A percentile compares a stretch with the other conserved stretches of the same genome.
phyloP scores from a whole-genome alignment of 306 rosid genomes.

The Lotus japonicus region DNA sequence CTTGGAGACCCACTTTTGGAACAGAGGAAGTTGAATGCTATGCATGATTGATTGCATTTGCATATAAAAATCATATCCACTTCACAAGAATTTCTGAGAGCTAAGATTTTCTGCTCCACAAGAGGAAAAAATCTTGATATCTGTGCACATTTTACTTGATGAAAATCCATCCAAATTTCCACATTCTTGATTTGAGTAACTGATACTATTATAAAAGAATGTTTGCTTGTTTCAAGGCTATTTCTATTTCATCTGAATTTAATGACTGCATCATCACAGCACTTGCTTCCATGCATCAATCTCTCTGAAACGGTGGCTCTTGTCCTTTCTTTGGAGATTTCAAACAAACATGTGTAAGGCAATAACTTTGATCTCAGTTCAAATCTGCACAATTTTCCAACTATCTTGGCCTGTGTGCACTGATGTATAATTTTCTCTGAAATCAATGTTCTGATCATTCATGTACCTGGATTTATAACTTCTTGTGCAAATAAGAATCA shows the following conservation, averaged over 20 bases:
- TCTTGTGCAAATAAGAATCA: constrained; percentile 21
- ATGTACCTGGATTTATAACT: constrained; percentile 13
- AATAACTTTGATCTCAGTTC: constrained; percentile 29
- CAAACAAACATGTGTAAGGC: constrained; percentile 28
- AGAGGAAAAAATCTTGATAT: constrained; percentile 6
- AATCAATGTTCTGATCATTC: constrained; percentile 8
- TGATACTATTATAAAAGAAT: constrained; percentile 39
- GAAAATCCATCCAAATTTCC: constrained; percentile 18
- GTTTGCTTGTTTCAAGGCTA: constrained; percentile 37
- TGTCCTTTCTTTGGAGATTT: constrained; percentile 22
- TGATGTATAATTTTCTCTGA: constrained; percentile 5
- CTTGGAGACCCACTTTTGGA: too few relatives aligned
- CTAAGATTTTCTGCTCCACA: constrained; percentile 21
- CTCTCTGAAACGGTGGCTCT: constrained; percentile 37
- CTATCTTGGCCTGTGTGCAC: constrained; percentile 25
- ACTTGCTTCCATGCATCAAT: constrained; percentile 31
- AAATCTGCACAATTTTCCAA: constrained; percentile 18
- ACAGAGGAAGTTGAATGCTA: too few relatives aligned
- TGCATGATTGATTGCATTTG: constrained; percentile 40
- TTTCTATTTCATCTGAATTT: constrained; percentile 22
- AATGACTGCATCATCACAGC: constrained; percentile 31
- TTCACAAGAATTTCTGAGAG: constrained; percentile 3
- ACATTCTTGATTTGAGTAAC: constrained; percentile 20
- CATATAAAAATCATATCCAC: constrained; percentile 28
- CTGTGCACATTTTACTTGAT: constrained; percentile 14